phyloP scores from a whole-genome alignment of 2,329 filamentous ascomycete species.

The Sclerotinia borealis region DNA sequence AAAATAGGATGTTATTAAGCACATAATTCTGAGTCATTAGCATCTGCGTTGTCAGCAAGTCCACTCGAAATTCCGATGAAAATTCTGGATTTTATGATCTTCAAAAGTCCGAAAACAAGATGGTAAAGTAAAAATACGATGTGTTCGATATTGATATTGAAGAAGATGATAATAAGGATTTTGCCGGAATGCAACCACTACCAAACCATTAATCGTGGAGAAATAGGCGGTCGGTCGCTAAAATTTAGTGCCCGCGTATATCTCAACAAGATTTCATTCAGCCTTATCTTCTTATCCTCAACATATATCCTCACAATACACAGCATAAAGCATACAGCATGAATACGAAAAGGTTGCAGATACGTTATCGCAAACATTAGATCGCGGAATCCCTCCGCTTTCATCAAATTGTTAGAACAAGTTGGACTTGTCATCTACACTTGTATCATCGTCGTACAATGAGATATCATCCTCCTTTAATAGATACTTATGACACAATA shows the following conservation, averaged over 20 bases:
- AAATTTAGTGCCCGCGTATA: background rate
- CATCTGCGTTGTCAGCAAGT: background rate
- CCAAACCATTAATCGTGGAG: background rate
- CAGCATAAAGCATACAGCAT: background rate
- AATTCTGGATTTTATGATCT: background rate
- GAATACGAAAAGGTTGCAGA: background rate
- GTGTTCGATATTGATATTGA: too few relatives aligned
- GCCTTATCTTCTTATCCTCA: background rate
- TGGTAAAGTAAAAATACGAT: too few relatives aligned
- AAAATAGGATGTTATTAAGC: background rate
- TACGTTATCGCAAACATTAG: background rate
- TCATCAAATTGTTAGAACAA: background rate
- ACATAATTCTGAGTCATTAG: background rate
- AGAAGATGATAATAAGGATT: too few relatives aligned
- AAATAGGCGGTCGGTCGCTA: background rate
- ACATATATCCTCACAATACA: background rate
- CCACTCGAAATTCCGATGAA: background rate
- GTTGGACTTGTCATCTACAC: background rate
- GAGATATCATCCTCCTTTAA: background rate
- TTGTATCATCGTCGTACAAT: background rate
- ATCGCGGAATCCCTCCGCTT: background rate
- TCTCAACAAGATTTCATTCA: background rate
- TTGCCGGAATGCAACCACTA: background rate
- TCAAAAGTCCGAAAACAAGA: background rate
- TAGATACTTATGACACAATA: background rate